Percentiles rank a stretch among this genome's conserved stretches.
These are phyloP conservation scores for Naematelia encephala DNA, from an alignment of 768 basidiomycete species.

Conservation along the genomic window DNA sequence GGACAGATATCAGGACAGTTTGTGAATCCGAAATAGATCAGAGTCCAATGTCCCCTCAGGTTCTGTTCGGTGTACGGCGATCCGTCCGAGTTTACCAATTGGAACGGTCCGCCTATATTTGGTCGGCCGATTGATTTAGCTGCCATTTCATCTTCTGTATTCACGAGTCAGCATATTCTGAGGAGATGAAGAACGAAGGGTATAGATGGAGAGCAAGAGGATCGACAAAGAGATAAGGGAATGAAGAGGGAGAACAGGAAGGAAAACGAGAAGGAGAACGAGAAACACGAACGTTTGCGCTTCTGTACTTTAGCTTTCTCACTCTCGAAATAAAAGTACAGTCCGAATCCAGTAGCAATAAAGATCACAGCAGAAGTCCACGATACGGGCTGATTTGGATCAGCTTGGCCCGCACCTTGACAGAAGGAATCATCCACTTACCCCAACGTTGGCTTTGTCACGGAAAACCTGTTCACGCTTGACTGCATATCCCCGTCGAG, in stretches of 20 bases:
- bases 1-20: conserved; percentile 99
- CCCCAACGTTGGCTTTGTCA: conserved; percentile 10
- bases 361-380: conserved; percentile 80
- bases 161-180: neutral
- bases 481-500: neutral
- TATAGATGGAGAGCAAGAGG: neutral
- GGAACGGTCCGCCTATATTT: conserved; percentile 86
- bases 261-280: neutral
- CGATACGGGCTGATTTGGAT: conserved; percentile 72
- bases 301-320: conserved; percentile 78
- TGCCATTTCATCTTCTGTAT: conserved; percentile 68
- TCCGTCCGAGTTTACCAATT: conserved; percentile 56
- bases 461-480: neutral
- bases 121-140: conserved; percentile 76
- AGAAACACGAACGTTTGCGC: conserved; percentile 62
- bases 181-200: neutral
- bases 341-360: conserved; percentile 71
- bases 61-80: conserved; percentile 75
- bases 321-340: conserved; percentile 81
- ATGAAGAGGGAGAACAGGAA: neutral
- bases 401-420: neutral
- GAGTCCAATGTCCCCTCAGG: conserved; percentile 82
- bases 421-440: neutral
- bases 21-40: conserved; percentile 90
- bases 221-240: neutral